Conservation (phyloP, 441 rosid genomes). For the Capsella rubella region DNA sequence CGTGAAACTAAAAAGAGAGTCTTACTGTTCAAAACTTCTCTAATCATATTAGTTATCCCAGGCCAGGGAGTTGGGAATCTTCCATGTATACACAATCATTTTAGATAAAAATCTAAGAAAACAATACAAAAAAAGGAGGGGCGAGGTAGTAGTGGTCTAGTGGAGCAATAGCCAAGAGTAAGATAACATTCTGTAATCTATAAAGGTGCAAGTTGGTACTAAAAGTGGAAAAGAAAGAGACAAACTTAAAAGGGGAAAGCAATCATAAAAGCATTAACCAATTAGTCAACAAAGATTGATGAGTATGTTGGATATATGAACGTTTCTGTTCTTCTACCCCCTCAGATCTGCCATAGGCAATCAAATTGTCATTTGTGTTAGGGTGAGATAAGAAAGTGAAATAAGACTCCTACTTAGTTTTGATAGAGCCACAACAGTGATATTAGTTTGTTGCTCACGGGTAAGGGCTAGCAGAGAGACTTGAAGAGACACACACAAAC, state of each 20-base stretch:
- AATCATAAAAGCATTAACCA: conserved; percentile 20
- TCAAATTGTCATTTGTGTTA: conserved; percentile 6
- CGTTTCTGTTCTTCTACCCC: conserved; percentile 18
- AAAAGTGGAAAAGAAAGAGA: background rate
- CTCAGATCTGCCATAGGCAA: background rate
- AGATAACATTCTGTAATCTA: background rate
- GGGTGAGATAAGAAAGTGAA: conserved; percentile 11
- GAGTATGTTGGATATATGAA: conserved; percentile 8
- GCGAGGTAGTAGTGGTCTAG: too few relatives aligned
- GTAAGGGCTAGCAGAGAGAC: background rate
- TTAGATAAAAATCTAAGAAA: too few relatives aligned
- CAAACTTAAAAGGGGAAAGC: conserved; percentile 10
- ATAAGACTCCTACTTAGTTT: conserved; percentile 1
- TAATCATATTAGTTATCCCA: too few relatives aligned
- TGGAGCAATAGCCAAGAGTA: too few relatives aligned
- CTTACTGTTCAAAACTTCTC: too few relatives aligned
- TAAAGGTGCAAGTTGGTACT: conserved; percentile 28
- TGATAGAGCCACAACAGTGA: background rate
- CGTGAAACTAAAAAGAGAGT: too few relatives aligned
- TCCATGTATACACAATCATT: too few relatives aligned
- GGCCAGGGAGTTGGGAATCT: too few relatives aligned
- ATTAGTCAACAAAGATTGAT: conserved; percentile 27
- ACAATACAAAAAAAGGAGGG: too few relatives aligned
- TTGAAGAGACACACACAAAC: background rate
- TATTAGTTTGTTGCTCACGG: background rate